Evolutionary conservation across 805 yeast species (phyloP).

Genomic region (Nakazawaea wickerhamii): DNA sequence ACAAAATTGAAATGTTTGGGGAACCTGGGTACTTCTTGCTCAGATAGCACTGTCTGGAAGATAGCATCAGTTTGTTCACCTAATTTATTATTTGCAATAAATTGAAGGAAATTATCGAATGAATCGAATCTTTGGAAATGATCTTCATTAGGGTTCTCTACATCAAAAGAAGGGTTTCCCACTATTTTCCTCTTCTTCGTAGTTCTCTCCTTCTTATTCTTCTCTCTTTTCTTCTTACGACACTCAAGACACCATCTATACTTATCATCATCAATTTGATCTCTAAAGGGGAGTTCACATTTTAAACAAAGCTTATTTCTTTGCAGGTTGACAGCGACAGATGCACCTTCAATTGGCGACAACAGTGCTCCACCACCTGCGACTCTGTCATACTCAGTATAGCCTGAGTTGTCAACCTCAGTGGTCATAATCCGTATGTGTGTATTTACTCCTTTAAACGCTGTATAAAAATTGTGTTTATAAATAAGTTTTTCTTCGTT

Average conservation of each 20-base stretch:
- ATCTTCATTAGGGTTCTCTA: constrained; percentile 7
- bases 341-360: not conserved
- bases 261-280: constrained; percentile 7
- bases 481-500: not conserved
- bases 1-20: constrained; percentile 12
- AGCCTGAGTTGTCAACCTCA: not conserved
- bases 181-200: constrained; percentile 2
- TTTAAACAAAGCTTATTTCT: constrained; percentile 3
- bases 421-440: too few relatives aligned
- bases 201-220: constrained; percentile 11
- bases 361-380: not conserved
- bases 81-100: not conserved
- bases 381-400: not conserved
- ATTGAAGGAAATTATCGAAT: constrained; percentile 2
- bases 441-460: too few relatives aligned
- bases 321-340: constrained; percentile 1
- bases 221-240: constrained; percentile 11
- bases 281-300: constrained; percentile 11
- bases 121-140: constrained; percentile 10
- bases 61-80: constrained; percentile 12
- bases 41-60: constrained; percentile 9
- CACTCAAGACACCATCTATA: constrained; percentile 13
- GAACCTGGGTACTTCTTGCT: constrained; percentile 5
- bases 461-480: not conserved
- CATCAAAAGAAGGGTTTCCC: constrained; percentile 5